Base-by-base conservation (phyloP, 2,329 filamentous ascomycete species). In the Verticillium zaregamsianum region DNA sequence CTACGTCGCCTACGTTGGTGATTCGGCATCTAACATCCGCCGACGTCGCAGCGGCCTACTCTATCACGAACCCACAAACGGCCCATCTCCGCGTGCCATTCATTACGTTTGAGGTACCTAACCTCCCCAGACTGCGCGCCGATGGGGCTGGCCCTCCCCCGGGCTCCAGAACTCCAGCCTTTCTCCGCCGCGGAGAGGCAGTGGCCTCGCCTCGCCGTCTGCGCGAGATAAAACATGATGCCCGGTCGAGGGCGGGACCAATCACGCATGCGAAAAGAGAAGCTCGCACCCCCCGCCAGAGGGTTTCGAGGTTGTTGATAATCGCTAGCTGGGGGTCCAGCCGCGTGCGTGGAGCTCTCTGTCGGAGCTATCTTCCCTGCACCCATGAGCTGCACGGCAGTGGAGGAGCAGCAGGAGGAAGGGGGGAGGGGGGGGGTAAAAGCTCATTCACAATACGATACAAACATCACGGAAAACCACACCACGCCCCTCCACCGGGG, bases 331-430 rank as follows among this genome's bases (percentile, higher is more conserved):
- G 45, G 45, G 20, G n/a, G 20, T 23, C n/a, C 61, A 64, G 28
- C 59, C 59, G n/a, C 63, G 61, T 62, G 59, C 2, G 28, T 23
- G 5, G 63, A 61, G 17, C 39, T 49, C 45, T 25, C 12, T 15
- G 12, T 49, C n/a, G 45, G 23, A 49, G 45, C 45, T 49, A n/a
- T 49, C n/a, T 23, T 12, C 45, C 45, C n/a, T 23, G 20, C 20
- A 9, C 8, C 17, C n/a, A 49, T 49, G 45, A n/a, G 45, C 45
- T 49, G 45, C 45, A 49, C n/a, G 23, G 45, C 23, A 49, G 45
- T 49, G 45, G 45, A 49, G 7, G 11, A 4, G 6, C n/a, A 14
- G 6, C n/a, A 9, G 45, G 17, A 23, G 9, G 20, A 23, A 3
- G 20, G 37, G 40, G 33, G 33, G 32, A 33, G 32, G 2, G 33